These are phyloP conservation scores for Thielaviopsis cerberus DNA, from an alignment of 2,329 filamentous ascomycete genomes.

Conservation along the genomic window DNA sequence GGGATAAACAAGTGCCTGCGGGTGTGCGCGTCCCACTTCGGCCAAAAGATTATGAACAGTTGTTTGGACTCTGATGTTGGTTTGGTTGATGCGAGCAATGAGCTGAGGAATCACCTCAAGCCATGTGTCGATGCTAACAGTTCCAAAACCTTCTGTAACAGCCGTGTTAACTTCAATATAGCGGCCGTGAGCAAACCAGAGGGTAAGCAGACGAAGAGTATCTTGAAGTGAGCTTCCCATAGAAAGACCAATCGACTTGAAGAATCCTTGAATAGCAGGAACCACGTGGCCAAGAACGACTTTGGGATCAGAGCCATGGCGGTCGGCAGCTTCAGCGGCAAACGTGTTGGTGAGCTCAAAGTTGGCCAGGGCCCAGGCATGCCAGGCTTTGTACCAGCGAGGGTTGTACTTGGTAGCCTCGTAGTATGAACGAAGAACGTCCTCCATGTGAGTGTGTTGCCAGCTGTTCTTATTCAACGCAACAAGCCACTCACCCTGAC, in stretches of 20 bases:
- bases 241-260: constrained; percentile 87
- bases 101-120: constrained; percentile 94
- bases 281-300: constrained; percentile 77
- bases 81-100: constrained; percentile 92
- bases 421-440: constrained; percentile 78
- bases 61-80: constrained; percentile 69
- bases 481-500: constrained; percentile 92
- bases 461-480: constrained; percentile 71
- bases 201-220: constrained; percentile 71
- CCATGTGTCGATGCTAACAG: constrained; percentile 95
- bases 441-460: constrained; percentile 68
- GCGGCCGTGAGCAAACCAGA: constrained; percentile 92
- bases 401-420: constrained; percentile 88
- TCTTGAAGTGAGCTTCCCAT: constrained; percentile 88
- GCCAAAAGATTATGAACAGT: constrained; percentile 83
- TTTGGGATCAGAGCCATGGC: constrained; percentile 33
- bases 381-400: constrained; percentile 97
- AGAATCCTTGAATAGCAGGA: constrained; percentile 86
- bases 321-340: constrained; percentile 17
- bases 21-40: constrained; percentile 84
- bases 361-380: constrained; percentile 93
- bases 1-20: constrained; percentile 90
- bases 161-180: constrained; percentile 72
- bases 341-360: constrained; percentile 83
- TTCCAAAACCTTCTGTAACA: constrained; percentile 76